Evolutionary conservation across 2,329 filamentous ascomycete species (phyloP).

Genomic region (Tolypocladium tropicale): DNA sequence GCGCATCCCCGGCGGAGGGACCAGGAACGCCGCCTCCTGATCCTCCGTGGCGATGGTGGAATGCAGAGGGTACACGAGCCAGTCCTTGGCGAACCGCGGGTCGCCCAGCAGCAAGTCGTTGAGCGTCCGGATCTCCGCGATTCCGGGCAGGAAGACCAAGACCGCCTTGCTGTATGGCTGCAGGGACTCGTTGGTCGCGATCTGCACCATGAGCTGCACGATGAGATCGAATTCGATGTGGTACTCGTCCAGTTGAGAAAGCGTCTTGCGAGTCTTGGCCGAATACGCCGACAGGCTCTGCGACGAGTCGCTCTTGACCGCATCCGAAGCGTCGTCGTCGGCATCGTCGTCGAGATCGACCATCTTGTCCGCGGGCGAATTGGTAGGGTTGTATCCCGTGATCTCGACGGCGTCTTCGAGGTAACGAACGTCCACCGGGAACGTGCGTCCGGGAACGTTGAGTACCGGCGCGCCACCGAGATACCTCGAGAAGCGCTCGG

Average conservation of each 20-base stretch:
- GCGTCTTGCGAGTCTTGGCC: conserved; percentile 59
- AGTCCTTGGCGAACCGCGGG: conserved; percentile 62
- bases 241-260: conserved; percentile 80
- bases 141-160: conserved; percentile 88
- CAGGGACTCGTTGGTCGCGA: conserved; percentile 60
- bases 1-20: conserved; percentile 70
- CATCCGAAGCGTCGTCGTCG: conserved; percentile 40
- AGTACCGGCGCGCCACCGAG: conserved; percentile 77
- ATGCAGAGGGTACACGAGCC: conserved; percentile 84
- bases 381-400: conserved; percentile 58
- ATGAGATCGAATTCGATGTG: conserved; percentile 84
- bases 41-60: conserved; percentile 94
- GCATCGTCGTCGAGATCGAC: conserved; percentile 55
- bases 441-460: conserved; percentile 86
- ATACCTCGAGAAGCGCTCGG: conserved; percentile 82
- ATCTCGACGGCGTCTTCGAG: conserved; percentile 88
- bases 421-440: conserved; percentile 79
- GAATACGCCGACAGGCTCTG: conserved; percentile 66
- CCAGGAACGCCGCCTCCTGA: conserved; percentile 82
- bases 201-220: conserved; percentile 63
- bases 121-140: conserved; percentile 81
- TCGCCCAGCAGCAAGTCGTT: conserved; percentile 79
- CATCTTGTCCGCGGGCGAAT: conserved; percentile 37
- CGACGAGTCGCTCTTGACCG: conserved; percentile 45
- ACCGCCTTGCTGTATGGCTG: conserved; percentile 75